phyloP scores from a whole-genome alignment of 441 rosid genomes.

The Erodium texanum region DNA sequence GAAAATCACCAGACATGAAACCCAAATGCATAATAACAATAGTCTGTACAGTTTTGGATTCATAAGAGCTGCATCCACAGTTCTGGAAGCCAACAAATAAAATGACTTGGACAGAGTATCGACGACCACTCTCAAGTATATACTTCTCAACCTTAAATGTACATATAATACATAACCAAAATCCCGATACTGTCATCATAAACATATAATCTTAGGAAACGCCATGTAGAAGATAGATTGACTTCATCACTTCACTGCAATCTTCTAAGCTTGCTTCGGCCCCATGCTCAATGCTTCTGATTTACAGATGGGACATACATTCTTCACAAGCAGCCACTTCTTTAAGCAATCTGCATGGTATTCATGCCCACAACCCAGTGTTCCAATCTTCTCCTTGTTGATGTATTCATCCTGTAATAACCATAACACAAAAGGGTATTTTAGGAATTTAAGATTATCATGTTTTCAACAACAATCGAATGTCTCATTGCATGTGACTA shows the following conservation, averaged over 20 bases:
- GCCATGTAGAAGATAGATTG: neutral
- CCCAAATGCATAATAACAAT: neutral
- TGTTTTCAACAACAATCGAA: neutral
- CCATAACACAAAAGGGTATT: neutral
- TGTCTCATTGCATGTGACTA: neutral
- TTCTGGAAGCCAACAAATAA: neutral
- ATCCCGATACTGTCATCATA: neutral
- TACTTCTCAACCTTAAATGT: neutral
- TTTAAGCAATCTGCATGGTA: constrained; percentile 75
- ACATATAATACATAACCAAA: constrained; percentile 3
- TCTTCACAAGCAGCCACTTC: constrained; percentile 81
- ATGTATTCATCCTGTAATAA: constrained; percentile 50
- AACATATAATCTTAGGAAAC: neutral
- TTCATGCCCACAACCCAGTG: constrained; percentile 63
- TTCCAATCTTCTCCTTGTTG: constrained; percentile 45
- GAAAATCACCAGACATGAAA: constrained; percentile 1
- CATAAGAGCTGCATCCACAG: neutral
- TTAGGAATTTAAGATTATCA: constrained; percentile 1
- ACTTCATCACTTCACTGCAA: neutral
- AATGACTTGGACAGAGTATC: neutral
- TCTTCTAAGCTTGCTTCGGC: neutral
- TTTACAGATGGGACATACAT: constrained; percentile 84
- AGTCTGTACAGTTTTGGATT: constrained; percentile 1
- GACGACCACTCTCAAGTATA: neutral
- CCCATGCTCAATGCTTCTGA: constrained; percentile 47